Evolutionary conservation across 441 rosid species (phyloP).

Genomic region (Cnidoscolus chayamansa): DNA sequence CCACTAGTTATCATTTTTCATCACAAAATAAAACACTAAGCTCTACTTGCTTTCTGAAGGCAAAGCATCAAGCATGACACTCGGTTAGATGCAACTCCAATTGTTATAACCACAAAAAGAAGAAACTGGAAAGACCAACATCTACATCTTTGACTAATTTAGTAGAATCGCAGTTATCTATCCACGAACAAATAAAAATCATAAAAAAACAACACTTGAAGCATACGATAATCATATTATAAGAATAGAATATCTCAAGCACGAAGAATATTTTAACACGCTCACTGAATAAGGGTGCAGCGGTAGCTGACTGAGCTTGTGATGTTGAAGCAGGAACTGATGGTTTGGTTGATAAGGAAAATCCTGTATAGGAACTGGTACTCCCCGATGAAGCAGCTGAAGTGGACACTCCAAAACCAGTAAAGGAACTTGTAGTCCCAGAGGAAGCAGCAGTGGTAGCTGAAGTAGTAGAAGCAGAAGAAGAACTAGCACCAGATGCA

Average conservation of each 20-base stretch:
- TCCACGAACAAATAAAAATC: neutral
- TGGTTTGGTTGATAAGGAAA: constrained; percentile 49
- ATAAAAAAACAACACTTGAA: neutral
- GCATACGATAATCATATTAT: neutral
- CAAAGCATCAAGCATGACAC: neutral
- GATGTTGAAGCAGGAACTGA: constrained; percentile 45
- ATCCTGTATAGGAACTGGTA: constrained; percentile 50
- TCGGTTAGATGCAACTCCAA: neutral
- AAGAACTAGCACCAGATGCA: constrained; percentile 39
- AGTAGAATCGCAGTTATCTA: neutral
- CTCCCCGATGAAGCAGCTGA: constrained; percentile 46
- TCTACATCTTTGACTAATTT: neutral
- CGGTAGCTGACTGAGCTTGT: constrained; percentile 40
- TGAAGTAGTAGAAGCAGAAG: constrained; percentile 29
- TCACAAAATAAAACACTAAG: neutral
- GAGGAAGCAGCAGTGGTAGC: constrained; percentile 34
- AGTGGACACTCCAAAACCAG: constrained; percentile 44
- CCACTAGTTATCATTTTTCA: neutral
- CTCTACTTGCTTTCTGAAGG: neutral
- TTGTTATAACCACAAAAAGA: neutral
- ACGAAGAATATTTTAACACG: constrained; percentile 22
- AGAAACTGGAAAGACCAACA: neutral
- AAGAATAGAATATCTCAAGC: neutral
- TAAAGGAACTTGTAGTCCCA: constrained; percentile 44
- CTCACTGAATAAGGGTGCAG: constrained; percentile 55